Conservation (phyloP, 2,329 filamentous ascomycete genomes). For the Colletotrichum ledebouriae region DNA sequence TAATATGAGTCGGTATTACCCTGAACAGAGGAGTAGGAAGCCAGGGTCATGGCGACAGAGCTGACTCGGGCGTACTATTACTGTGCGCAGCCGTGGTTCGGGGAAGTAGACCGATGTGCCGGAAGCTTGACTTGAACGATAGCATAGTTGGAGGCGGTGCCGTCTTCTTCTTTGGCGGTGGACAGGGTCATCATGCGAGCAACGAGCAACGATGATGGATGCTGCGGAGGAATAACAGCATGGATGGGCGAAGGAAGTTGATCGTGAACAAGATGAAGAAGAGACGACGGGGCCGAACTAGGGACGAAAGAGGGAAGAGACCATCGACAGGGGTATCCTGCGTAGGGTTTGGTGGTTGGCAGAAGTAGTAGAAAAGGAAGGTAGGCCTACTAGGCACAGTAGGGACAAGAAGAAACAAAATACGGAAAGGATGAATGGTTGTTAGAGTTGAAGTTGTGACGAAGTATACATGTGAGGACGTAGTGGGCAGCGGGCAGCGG, state of each 20-base stretch:
- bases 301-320: constrained; percentile 37
- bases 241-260: constrained; percentile 16
- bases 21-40: background rate
- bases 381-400: background rate
- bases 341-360: constrained; percentile 3
- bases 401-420: background rate
- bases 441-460: constrained; percentile 12
- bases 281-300: constrained; percentile 29
- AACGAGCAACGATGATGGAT: constrained; percentile 28
- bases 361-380: background rate
- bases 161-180: constrained; percentile 18
- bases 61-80: constrained; percentile 4
- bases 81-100: constrained; percentile 5
- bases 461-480: background rate
- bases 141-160: constrained; percentile 12
- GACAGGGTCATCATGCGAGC: constrained; percentile 12
- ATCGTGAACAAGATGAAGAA: constrained; percentile 37
- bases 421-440: background rate
- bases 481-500: background rate
- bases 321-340: constrained; percentile 22
- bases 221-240: constrained; percentile 22
- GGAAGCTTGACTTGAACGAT: background rate
- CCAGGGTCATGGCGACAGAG: background rate
- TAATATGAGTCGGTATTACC: constrained; percentile 10
- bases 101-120: background rate